A percentile compares a stretch with the other conserved stretches of the same genome.
Conservation (phyloP, 2,329 filamentous ascomycete species). For the Waltergamsia citrina region DNA sequence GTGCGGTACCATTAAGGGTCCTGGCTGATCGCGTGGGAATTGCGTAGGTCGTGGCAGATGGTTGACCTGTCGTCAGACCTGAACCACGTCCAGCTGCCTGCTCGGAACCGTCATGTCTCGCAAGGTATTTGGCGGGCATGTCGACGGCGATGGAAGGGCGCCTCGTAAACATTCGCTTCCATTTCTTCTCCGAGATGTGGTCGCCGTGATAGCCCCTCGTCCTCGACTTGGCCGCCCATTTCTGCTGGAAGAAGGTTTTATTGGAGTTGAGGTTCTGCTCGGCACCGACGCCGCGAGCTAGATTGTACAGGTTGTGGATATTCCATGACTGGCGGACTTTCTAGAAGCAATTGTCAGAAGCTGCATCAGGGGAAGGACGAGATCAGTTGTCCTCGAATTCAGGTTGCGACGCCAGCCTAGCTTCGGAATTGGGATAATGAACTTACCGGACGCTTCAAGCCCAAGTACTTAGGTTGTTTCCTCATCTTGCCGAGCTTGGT, state of each 20-base stretch:
- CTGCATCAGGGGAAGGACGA: background rate
- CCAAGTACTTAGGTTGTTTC: conserved; percentile 53
- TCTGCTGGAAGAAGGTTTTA: conserved; percentile 91
- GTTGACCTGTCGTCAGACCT: conserved; percentile 37
- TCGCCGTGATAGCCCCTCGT: conserved; percentile 89
- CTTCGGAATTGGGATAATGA: background rate
- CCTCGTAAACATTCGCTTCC: conserved; percentile 85
- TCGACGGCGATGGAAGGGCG: conserved; percentile 74
- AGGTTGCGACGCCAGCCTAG: background rate
- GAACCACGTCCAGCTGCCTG: conserved; percentile 77
- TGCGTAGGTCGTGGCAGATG: conserved; percentile 24
- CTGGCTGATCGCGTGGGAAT: conserved; percentile 1
- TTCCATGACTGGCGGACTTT: conserved; percentile 95
- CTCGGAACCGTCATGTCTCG: conserved; percentile 70
- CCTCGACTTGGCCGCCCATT: conserved; percentile 84
- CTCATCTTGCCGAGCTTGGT: conserved; percentile 39
- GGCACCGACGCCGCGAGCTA: conserved; percentile 34
- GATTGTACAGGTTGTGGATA: conserved; percentile 93
- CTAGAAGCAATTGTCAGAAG: conserved; percentile 43
- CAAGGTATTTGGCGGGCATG: conserved; percentile 76
- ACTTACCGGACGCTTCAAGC: conserved; percentile 56
- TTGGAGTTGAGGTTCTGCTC: conserved; percentile 18
- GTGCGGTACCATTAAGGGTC: background rate
- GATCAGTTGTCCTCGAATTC: background rate
- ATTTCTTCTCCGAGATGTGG: conserved; percentile 85